Evolutionary conservation across 768 basidiomycete genomes (phyloP), one percentile per base, ranked within the genome.

Genomic region (Tulasnella sp.): DNA sequence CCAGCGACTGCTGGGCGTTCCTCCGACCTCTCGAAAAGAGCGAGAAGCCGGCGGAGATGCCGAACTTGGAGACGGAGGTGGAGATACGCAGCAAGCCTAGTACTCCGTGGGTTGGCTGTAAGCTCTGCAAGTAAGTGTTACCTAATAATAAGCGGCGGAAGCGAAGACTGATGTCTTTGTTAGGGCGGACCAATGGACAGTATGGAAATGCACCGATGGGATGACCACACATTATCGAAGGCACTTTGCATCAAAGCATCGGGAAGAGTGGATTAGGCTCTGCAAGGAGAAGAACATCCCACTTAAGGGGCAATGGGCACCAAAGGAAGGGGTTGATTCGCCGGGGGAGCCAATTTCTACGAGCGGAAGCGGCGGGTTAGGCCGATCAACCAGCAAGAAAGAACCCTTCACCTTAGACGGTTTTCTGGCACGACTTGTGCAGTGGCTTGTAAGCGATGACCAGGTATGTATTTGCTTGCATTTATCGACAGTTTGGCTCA

Each of bases 401-500:
- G 58, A 62, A 27, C 24, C 58, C 58, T 74, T 74, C 72, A 74
- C 7, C 24, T 44, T 38, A 21, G 72, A 74, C 19, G 72, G 72
- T 2, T 74, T 74, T n/a, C 42, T 39, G 38, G 72, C 24, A 10
- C 72, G 34, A 7, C 21, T 74, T 24, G 36, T 44, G 2, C 72
- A 38, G 36, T 74, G 72, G 72, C 38, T 74, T 44, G 72, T 74
- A 39, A 44, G 38, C 19, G 72, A 74, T 74, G 72, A 74, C 19
- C 72, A 74, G 42, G 72, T 74, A 38, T 7, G 72, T 14, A 34
- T 34, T 14, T n/a, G n/a, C n/a, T n/a, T n/a, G n/a, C n/a, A n/a
- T n/a, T n/a, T n/a, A n/a, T n/a, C n/a, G n/a, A n/a, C n/a, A n/a
- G n/a, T n/a, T 6, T 62, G 58, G 24, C 58, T 62, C 31, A 2